Base-by-base conservation (phyloP, 2,329 filamentous ascomycete species). In the Coniosporium tulheliwenetii region DNA sequence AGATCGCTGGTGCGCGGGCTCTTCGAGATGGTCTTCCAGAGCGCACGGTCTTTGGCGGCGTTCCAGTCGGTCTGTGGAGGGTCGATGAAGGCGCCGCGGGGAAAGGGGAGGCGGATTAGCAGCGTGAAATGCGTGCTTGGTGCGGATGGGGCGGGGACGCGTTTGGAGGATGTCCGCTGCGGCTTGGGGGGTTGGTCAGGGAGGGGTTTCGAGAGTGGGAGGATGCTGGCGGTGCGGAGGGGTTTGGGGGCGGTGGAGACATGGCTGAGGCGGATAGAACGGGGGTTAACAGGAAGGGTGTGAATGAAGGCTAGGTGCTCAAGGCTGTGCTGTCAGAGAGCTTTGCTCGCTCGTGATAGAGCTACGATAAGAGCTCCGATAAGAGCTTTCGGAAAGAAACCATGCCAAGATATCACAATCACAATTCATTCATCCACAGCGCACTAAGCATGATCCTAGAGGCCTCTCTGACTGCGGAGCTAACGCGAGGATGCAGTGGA, bases 21-120 rank as follows among this genome's bases (percentile, higher is more conserved):
- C 45, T 79, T 79, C 0, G 86, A 93, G 5, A 96, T 73, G 39
- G 94, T 77, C 58, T 84, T 84, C 91, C 91, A 98, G 12, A 98
- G 63, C 8, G 77, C 77, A 44, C 85, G 81, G 54, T 96, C 91
- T 59, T 95, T 96, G 15, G 72, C 67, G 1, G 80, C 72, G 60
- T 87, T 79, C 91, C 91, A 98, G 59, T 85, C 77, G 41, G 91
- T 79, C 85, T 93, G 39, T 37, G 85, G 82, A 43, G 91, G 91
- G 61, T 98, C 89, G 45, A 87, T 74, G 63, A 98, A 98, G 52
- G 83, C 77, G 34, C 82, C 81, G 42, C 91, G 75, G 31, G 81
- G 75, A 53, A 94, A 93, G 16, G 91, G 91, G n/a, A 96, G 73
- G 46, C 87, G 75, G 47, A 98, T 75, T 53, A 93, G 84, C 44